phyloP scores from a whole-genome alignment of 495 filamentous ascomycete species.

The Darksidea phi region DNA sequence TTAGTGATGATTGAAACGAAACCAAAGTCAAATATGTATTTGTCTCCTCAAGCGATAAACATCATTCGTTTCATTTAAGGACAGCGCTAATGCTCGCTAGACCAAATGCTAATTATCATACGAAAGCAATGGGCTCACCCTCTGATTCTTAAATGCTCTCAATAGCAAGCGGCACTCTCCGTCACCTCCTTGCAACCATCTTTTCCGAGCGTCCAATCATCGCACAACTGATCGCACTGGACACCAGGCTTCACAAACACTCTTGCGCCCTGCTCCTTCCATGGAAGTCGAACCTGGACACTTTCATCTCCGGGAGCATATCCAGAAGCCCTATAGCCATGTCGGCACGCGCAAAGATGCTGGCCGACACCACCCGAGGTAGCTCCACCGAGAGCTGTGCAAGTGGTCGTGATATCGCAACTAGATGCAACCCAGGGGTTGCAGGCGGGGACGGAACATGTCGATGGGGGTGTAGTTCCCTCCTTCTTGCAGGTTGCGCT shows the following conservation, averaged over 20 bases:
- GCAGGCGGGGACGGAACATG: slow-evolving; percentile 22
- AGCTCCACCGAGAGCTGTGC: slow-evolving; percentile 15
- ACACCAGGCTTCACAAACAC: slow-evolving; percentile 45
- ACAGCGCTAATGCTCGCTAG: background rate
- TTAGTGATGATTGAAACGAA: too few relatives aligned
- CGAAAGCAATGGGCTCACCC: background rate
- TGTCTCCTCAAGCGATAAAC: too few relatives aligned
- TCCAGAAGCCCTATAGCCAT: slow-evolving; percentile 24
- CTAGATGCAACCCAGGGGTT: slow-evolving; percentile 9
- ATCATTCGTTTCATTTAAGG: too few relatives aligned
- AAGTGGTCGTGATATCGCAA: slow-evolving; percentile 34
- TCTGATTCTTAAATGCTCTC: background rate
- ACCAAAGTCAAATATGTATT: too few relatives aligned
- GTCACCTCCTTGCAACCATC: slow-evolving; percentile 39
- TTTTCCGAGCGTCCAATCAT: slow-evolving; percentile 35
- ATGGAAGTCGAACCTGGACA: slow-evolving; percentile 35
- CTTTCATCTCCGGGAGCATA: slow-evolving; percentile 6
- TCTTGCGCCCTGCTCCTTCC: slow-evolving; percentile 36
- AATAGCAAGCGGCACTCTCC: slow-evolving; percentile 13
- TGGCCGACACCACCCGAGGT: background rate
- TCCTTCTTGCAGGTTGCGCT: slow-evolving; percentile 6
- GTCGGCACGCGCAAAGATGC: slow-evolving; percentile 33
- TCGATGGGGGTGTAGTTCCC: background rate
- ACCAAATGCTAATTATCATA: background rate
- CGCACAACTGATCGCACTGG: slow-evolving; percentile 37